Base-by-base conservation (phyloP, 2,329 filamentous ascomycete genomes). In the Verticillium klebahnii region DNA sequence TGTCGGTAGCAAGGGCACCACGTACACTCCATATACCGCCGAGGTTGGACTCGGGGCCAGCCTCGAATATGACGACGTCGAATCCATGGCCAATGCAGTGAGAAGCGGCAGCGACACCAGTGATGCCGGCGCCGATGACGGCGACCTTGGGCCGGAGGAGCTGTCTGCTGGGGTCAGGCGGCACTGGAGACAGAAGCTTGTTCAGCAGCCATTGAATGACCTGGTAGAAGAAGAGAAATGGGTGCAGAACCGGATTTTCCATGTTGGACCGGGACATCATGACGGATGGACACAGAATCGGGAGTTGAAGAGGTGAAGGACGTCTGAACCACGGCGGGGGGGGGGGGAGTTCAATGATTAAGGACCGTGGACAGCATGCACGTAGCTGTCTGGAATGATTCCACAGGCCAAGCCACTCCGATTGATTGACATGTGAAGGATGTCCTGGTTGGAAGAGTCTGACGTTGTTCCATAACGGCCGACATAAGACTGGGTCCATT, bases 61-160 rank as follows among this genome's bases (percentile, higher is more conserved):
- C 85, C 71, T 96, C 92, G 66, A 96, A 96, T 45, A 96, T 85
- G 23, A 84, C 82, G 7, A 92, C 89, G 65, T 95, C 90, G 67
- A 94, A 94, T 55, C 91, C 91, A 84, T 95, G 90, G 1, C 92
- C 92, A 39, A 93, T 86, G 70, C 90, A 93, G 72, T 96, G 92
- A 1, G 90, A 87, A 0, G 92, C 92, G 8, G 91, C 86, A 1
- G 91, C 91, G 2, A 95, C 87, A 4, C 92, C 84, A 0, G 84
- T 95, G 60, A 96, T 80, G 1, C 89, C 89, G 32, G 88, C 86
- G 2, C 89, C 89, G 66, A 92, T 87, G 36, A 91, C 79, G 2
- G 89, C 89, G 61, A 92, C 80, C 63, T 83, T 87, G 15, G 91
- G 89, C 32, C 88, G 79, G 14, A 77, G 76, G n/a, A 90, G 77